Evolutionary conservation across 768 basidiomycete genomes (phyloP), one percentile per base, ranked within the genome.

Genomic region (Kwoniella sp.): DNA sequence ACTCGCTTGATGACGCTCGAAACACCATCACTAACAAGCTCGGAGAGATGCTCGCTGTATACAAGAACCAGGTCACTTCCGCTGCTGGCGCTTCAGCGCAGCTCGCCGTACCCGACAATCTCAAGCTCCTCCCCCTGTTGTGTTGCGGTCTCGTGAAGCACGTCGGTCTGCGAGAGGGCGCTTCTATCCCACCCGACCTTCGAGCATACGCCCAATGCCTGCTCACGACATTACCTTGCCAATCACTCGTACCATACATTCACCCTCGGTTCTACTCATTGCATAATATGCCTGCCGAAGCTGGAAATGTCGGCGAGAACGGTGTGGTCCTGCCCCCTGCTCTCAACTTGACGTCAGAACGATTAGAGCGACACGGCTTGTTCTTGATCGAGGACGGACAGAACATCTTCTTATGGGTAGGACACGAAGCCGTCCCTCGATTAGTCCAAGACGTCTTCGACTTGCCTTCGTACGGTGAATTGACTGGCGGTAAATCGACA

Each of bases 361-460:
- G 92, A 40, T 83, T 99, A 57, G 94, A 97, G 80, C 84, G 94
- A 54, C 93, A 98, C 72, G 96, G 96, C 62, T 83, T 99, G 58
- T 97, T 89, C 86, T 81, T 99, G 67, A 96, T 99, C 70, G 96
- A 98, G 80, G 95, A 98, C 79, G 91, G 90, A 1, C 96, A 98
- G 80, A 94, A 90, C 22, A 91, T 99, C 76, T 98, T 99, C 87
- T 84, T 98, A 52, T 98, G 92, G 89, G 87, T 99, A 54, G 96
- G 96, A n/a, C 87, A 93, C 29, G 95, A 98, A 78, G 92, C 96
- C 8, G 92, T 98, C n/a, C 91, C 94, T 10, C 90, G 94, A 76
- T 86, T 98, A 51, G 83, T 98, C 64, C 84, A 88, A 84, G 96
- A 99, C 74, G 94, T 97, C 19, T 98, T 99, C 81, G 87, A 91